Conservation (phyloP, 768 basidiomycete species). For the Sistotremastrum suecicum region DNA sequence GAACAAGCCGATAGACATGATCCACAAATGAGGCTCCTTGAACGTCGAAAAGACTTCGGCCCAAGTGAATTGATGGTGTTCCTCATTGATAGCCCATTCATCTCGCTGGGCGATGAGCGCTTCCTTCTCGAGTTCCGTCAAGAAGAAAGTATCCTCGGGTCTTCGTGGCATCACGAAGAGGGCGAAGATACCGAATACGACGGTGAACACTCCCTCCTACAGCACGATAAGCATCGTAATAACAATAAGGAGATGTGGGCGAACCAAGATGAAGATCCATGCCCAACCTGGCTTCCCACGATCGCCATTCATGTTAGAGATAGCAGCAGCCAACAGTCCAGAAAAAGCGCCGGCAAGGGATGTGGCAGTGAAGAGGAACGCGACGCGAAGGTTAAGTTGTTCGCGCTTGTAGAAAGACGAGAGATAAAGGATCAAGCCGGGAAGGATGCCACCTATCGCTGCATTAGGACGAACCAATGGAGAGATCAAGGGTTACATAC, state of each 20-base stretch:
- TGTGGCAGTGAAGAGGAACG: slow-evolving; percentile 30
- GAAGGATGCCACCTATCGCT: no score
- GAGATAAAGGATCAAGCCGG: slow-evolving; percentile 7
- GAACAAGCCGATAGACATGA: slow-evolving; percentile 3
- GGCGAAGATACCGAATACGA: slow-evolving; percentile 35
- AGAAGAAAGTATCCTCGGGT: slow-evolving; percentile 32
- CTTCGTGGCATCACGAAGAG: slow-evolving; percentile 36
- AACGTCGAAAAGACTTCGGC: slow-evolving; percentile 1
- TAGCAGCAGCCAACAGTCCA: slow-evolving; percentile 47
- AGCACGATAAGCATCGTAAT: no score
- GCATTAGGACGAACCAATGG: slow-evolving; percentile 8
- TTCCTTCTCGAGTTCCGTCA: slow-evolving; percentile 24
- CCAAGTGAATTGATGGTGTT: slow-evolving; percentile 5
- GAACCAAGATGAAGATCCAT: slow-evolving; percentile 46
- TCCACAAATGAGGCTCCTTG: slow-evolving; percentile 6
- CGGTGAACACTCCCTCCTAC: slow-evolving; percentile 46
- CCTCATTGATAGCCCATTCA: neutral
- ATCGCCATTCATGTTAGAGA: slow-evolving; percentile 40
- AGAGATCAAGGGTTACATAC: slow-evolving; percentile 28
- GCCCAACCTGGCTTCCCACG: slow-evolving; percentile 44
- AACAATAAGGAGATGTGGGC: no score
- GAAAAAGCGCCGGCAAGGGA: slow-evolving; percentile 46
- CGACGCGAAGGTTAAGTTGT: slow-evolving; percentile 18
- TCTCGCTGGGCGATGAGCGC: slow-evolving; percentile 9
- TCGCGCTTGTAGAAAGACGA: slow-evolving; percentile 15